Percentiles rank a stretch among this genome's conserved stretches.
These are phyloP conservation scores for Pyrus hybrid DNA, from an alignment of 331 rosid genomes.

Conservation along the genomic window DNA sequence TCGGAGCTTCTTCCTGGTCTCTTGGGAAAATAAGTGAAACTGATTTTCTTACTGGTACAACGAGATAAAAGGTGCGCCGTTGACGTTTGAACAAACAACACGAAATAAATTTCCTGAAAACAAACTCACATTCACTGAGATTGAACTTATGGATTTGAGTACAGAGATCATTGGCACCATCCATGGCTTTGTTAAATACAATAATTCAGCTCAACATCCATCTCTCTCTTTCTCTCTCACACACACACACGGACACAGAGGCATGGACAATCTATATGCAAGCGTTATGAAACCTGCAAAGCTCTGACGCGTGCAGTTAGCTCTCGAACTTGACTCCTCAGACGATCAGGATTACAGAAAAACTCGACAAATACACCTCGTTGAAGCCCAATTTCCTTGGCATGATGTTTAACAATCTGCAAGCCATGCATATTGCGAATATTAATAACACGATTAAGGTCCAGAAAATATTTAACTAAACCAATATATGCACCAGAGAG, in stretches of 20 bases:
- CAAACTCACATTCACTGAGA: no score
- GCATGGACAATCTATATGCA: not conserved
- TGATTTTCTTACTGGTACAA: no score
- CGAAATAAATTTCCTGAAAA: no score
- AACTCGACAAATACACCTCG: constrained; percentile 85
- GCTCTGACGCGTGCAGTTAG: constrained; percentile 81
- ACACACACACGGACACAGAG: not conserved
- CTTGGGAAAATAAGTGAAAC: no score
- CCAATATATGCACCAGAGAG: constrained; percentile 9
- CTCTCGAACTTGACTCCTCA: constrained; percentile 82
- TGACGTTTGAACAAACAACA: no score
- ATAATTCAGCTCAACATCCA: not conserved
- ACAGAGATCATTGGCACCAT: not conserved
- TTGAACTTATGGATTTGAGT: no score
- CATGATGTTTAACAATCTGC: constrained; percentile 92
- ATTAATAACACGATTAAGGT: not conserved
- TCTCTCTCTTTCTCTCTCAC: not conserved
- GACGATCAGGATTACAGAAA: constrained; percentile 88
- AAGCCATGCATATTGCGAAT: not conserved
- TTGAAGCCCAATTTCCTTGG: constrained; percentile 82
- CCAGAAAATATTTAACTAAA: not conserved
- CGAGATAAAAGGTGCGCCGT: no score
- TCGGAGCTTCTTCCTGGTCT: no score
- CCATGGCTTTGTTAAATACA: not conserved
- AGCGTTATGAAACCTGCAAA: constrained; percentile 57